Conservation (phyloP, 2,329 filamentous ascomycete genomes). For the Ambrosiella beaveri region DNA sequence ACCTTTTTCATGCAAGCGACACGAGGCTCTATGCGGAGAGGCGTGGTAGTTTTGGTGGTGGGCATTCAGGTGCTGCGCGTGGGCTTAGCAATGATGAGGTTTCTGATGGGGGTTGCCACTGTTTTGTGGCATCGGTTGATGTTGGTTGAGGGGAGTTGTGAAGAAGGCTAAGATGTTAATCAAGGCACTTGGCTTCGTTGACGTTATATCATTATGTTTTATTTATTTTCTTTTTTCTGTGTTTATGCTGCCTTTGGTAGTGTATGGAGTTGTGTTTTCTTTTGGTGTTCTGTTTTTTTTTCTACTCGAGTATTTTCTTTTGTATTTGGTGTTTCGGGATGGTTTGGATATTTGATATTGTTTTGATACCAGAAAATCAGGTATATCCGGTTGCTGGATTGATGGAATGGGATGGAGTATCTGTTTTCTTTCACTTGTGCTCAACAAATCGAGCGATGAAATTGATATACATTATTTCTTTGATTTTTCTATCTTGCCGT, state of each 20-base stretch:
- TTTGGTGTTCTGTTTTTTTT: background rate
- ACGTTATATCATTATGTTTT: background rate
- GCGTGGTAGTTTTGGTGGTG: conserved; percentile 13
- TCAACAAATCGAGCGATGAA: too few species aligned
- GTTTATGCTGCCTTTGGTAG: background rate
- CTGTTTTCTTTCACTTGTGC: too few species aligned
- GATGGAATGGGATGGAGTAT: too few species aligned
- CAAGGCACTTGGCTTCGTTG: background rate
- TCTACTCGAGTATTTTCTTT: background rate
- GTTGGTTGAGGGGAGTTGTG: background rate
- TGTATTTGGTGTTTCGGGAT: too few species aligned
- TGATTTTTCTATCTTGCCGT: too few species aligned
- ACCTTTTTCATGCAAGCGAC: conserved; percentile 12
- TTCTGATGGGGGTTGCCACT: conserved; percentile 13
- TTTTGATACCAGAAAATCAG: too few species aligned
- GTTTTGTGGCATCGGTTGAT: conserved; percentile 10
- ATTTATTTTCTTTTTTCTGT: background rate
- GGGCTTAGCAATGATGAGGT: conserved; percentile 13
- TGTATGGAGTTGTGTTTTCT: background rate
- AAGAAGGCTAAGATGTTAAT: background rate
- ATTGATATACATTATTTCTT: too few species aligned
- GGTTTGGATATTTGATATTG: too few species aligned
- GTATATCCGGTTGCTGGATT: too few species aligned
- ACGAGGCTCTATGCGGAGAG: conserved; percentile 11
- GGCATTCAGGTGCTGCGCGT: conserved; percentile 14